Base-by-base conservation (phyloP, 495 filamentous ascomycete genomes). In the Podospora conica region DNA sequence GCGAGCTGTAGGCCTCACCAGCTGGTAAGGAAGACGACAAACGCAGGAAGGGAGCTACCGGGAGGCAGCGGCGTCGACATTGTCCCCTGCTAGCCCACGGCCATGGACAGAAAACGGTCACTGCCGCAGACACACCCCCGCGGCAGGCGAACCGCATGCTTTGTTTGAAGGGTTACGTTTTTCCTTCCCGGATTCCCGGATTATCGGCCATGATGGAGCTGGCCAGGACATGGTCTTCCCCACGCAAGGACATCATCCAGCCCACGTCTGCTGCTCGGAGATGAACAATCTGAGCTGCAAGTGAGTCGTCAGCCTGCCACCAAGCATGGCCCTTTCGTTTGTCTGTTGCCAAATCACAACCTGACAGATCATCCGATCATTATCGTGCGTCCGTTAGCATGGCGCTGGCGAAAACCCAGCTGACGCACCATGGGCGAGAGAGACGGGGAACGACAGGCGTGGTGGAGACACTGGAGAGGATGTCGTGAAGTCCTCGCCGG, bases 281-380 rank as follows among this genome's bases (percentile, higher is more conserved):
- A 48, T 48, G 40, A 48, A 8, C 15, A n/a, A 48, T n/a, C 40
- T n/a, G 40, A 48, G 40, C 40, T 48, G 40, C 40, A 48, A 48
- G 18, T 6, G 40, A n/a, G 40, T 6, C 40, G 40, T 48, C 18
- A 48, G 40, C 5, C 40, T 48, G 11, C 29, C 12, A 27, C 20
- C 3, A 23, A 48, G n/a, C 55, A 53, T 40, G 57, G 69, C 69
- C 66, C 67, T 23, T n/a, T 62, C 18, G 20, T 10, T 22, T 23
- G 48, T 61, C 15, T 53, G 10, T 28, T 20, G 65, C 61, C 69
- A 29, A 71, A 71, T 71, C 67, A 69, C 28, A 25, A 27, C 25
- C 53, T 69, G 69, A 63, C 69, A 68, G 57, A 59, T 70, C 57
- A 56, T 33, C 33, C 12, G 56, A 33, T 20, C 9, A 21, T 61